A percentile compares a stretch with the other conserved stretches of the same genome.
phyloP scores from a whole-genome alignment of 345 rosid species.

The Corchorus capsularis region DNA sequence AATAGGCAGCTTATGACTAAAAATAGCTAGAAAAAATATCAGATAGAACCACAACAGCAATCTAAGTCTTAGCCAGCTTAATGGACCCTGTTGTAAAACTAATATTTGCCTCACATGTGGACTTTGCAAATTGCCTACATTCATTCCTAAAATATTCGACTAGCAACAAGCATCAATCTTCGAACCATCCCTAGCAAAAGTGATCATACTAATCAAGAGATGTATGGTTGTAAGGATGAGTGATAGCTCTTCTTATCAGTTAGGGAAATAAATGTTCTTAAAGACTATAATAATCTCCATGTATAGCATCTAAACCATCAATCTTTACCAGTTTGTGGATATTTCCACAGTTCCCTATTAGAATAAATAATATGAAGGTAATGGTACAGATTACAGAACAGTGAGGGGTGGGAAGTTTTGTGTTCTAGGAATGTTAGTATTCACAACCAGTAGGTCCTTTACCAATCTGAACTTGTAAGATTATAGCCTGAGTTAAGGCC shows the following conservation, averaged over 20 bases:
- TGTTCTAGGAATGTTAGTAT: neutral
- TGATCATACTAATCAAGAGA: neutral
- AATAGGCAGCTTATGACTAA: neutral
- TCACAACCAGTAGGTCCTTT: neutral
- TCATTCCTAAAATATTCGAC: conserved; percentile 3
- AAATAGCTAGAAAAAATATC: neutral
- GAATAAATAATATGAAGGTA: neutral
- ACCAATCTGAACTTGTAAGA: neutral
- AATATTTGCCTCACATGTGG: neutral
- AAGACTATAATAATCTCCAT: neutral
- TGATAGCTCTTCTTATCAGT: neutral
- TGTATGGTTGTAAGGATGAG: neutral
- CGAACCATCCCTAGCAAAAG: neutral
- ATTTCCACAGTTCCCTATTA: conserved; percentile 12
- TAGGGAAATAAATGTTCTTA: conserved; percentile 1
- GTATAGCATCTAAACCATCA: neutral
- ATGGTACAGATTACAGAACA: neutral
- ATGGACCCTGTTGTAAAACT: neutral
- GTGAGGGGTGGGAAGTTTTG: neutral
- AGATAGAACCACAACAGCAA: neutral
- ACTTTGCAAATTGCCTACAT: neutral
- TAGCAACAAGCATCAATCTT: neutral
- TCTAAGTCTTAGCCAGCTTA: neutral
- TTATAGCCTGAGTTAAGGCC: neutral
- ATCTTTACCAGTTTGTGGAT: neutral